Conservation (phyloP, 352 stramenopile genomes). For the Phytophthora kernoviae region DNA sequence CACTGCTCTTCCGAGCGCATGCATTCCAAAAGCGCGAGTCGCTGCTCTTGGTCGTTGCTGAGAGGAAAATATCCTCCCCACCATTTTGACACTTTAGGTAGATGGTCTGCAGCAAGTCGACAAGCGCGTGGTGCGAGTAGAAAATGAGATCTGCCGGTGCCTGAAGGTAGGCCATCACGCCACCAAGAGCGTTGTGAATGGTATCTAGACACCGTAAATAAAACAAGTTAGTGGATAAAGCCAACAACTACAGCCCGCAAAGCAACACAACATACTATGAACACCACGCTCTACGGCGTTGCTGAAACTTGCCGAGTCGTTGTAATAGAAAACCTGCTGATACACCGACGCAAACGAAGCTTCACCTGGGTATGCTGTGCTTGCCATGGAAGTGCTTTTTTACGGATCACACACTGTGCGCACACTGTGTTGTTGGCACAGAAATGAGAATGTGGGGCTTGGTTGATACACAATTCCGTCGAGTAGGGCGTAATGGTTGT, state of each 20-base stretch:
- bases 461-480: conserved; percentile 32
- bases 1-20: conserved; percentile 27
- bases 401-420: conserved; percentile 41
- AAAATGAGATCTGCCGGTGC: conserved; percentile 60
- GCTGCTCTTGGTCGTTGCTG: conserved; percentile 26
- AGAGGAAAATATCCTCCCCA: conserved; percentile 27
- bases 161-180: conserved; percentile 52
- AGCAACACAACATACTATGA: conserved; percentile 58
- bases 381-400: conserved; percentile 6
- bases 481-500: conserved; percentile 33
- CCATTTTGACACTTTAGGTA: conserved; percentile 65
- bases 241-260: neutral
- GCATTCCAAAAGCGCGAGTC: conserved; percentile 40
- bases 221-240: neutral
- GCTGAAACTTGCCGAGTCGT: conserved; percentile 25
- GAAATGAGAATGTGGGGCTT: conserved; percentile 44
- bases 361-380: conserved; percentile 31
- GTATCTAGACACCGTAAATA: conserved; percentile 31
- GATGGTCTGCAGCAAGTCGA: conserved; percentile 55
- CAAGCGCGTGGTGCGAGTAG: conserved; percentile 49
- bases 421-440: conserved; percentile 45
- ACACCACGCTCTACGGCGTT: conserved; percentile 43
- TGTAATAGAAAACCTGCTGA: conserved; percentile 49
- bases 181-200: conserved; percentile 47
- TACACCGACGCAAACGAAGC: conserved; percentile 49